These are phyloP conservation scores for Podospora anserina DNA, from an alignment of 495 filamentous ascomycete genomes.

Conservation along the genomic window DNA sequence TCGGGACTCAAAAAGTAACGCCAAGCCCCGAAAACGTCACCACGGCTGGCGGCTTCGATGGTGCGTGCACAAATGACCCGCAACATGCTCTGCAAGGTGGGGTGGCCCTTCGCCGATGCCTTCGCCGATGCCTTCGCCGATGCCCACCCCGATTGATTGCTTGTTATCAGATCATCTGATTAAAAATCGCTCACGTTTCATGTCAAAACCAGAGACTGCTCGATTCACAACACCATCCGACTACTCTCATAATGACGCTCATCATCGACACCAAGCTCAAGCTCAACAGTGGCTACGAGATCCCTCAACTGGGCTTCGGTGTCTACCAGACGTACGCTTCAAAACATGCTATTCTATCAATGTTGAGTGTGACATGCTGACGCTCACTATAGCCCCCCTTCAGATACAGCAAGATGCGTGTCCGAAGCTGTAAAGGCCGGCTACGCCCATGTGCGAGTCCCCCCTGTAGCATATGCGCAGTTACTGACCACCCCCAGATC, in stretches of 20 bases:
- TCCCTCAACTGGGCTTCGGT: slow-evolving; percentile 71
- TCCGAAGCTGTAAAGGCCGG: slow-evolving; percentile 63
- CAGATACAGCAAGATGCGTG: slow-evolving; percentile 48
- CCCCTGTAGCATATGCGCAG: neutral
- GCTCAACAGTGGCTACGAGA: slow-evolving; percentile 73
- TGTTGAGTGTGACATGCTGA: neutral
- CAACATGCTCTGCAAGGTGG: neutral
- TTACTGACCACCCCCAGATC: slow-evolving; percentile 42
- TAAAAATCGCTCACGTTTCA: neutral
- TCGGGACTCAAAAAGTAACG: neutral
- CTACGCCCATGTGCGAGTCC: slow-evolving; percentile 62
- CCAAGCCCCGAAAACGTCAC: neutral
- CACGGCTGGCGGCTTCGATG: neutral
- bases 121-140: neutral
- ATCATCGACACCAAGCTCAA: slow-evolving; percentile 62
- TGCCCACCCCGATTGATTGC: too few species aligned
- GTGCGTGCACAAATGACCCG: neutral
- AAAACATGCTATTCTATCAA: neutral
- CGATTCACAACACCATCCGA: neutral
- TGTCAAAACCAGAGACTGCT: neutral
- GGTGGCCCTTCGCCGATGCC: neutral
- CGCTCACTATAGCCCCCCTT: slow-evolving; percentile 29
- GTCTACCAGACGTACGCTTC: slow-evolving; percentile 66
- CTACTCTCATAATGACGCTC: slow-evolving; percentile 50
- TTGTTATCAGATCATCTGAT: neutral